phyloP scores from a whole-genome alignment of 768 basidiomycete species.

The Crucibulum laeve region DNA sequence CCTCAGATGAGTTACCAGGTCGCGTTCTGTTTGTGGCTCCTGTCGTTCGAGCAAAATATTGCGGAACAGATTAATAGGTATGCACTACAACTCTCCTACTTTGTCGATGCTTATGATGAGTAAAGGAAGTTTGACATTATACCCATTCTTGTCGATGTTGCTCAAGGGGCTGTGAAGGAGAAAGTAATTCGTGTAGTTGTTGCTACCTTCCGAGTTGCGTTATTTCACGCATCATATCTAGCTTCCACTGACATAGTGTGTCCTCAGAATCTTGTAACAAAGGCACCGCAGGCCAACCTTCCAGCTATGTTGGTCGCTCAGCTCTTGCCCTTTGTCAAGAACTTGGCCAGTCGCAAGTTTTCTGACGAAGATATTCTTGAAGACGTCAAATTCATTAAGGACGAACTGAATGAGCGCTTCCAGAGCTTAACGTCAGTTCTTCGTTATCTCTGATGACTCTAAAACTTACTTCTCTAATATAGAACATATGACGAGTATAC shows the following conservation, averaged over 20 bases:
- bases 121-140: constrained; percentile 85
- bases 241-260: not conserved
- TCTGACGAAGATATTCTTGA: constrained; percentile 94
- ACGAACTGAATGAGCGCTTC: constrained; percentile 81
- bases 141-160: constrained; percentile 77
- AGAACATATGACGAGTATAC: constrained; percentile 97
- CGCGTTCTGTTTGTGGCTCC: constrained; percentile 87
- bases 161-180: constrained; percentile 90
- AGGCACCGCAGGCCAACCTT: constrained; percentile 84
- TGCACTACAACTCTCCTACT: constrained; percentile 13
- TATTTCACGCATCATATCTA: not conserved
- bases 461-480: constrained; percentile 3
- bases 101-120: constrained; percentile 1
- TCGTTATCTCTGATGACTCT: not conserved
- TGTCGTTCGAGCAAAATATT: constrained; percentile 85
- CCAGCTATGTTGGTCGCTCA: constrained; percentile 90
- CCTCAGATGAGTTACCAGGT: constrained; percentile 97
- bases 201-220: constrained; percentile 80
- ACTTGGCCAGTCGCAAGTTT: constrained; percentile 81
- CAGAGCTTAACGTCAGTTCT: constrained; percentile 81
- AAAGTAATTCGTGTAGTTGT: constrained; percentile 93
- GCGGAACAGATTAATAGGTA: constrained; percentile 88
- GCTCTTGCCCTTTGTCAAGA: constrained; percentile 82
- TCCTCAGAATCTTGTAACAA: constrained; percentile 78
- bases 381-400: constrained; percentile 83